phyloP scores from a whole-genome alignment of 208 protist species.

The Leishmania aethiopica region DNA sequence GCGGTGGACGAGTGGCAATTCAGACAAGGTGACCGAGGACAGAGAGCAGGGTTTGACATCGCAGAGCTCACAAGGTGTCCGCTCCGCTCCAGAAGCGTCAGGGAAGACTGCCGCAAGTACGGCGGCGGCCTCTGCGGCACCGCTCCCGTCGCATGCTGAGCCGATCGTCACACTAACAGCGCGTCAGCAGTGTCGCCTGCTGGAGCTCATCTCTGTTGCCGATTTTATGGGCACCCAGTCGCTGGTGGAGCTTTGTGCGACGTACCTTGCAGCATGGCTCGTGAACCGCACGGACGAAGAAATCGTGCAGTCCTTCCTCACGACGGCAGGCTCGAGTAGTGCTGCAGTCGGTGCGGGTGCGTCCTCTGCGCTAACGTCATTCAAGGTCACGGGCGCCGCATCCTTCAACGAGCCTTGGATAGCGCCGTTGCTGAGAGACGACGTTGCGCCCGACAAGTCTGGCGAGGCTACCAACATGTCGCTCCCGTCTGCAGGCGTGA shows the following conservation, averaged over 20 bases:
- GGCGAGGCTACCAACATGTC: background rate
- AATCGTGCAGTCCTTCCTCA: conserved; percentile 49
- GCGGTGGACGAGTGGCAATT: background rate
- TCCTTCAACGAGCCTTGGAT: conserved; percentile 25
- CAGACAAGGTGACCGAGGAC: background rate
- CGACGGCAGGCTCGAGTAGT: background rate
- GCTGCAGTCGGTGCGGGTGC: background rate
- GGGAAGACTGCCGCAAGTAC: background rate
- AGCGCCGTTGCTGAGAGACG: background rate
- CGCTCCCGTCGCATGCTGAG: background rate
- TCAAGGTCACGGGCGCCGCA: conserved; percentile 1
- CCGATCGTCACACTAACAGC: background rate
- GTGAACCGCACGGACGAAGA: conserved; percentile 59
- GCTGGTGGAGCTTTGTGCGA: conserved; percentile 43
- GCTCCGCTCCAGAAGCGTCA: background rate
- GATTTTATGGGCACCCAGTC: conserved; percentile 58
- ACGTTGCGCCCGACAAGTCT: background rate
- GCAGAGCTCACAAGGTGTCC: conserved; percentile 3
- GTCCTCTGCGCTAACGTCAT: background rate
- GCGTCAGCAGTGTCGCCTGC: conserved; percentile 41
- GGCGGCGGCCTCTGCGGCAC: background rate
- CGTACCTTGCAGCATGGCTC: conserved; percentile 62
- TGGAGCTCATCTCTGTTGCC: conserved; percentile 61
- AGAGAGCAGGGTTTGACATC: background rate
- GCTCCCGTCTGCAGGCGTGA: background rate